phyloP scores from a whole-genome alignment of 257 asterid species.

The Nicotiana noctiflora region DNA sequence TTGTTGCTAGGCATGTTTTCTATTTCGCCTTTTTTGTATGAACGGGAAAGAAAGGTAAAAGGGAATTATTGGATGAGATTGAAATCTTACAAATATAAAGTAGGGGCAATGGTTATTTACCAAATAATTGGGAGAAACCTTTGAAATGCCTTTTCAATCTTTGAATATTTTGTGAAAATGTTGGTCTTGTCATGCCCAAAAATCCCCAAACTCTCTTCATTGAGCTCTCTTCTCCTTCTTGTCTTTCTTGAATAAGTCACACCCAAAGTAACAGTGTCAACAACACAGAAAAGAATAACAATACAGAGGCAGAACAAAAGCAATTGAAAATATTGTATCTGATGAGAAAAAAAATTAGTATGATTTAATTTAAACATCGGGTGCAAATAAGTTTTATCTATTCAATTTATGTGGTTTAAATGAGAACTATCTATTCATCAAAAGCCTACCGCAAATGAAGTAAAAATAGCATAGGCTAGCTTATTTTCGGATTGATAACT shows the following conservation, averaged over 20 bases:
- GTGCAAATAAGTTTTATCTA: no score
- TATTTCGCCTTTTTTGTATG: no score
- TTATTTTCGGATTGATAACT: no score
- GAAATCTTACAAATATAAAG: background rate
- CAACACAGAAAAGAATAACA: background rate
- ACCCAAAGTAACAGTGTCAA: background rate
- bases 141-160: constrained; percentile 1
- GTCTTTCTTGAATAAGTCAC: constrained; percentile 3
- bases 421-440: no score
- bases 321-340: no score
- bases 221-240: constrained; percentile 1
- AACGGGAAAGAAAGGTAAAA: no score
- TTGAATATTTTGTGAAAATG: background rate
- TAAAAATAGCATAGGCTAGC: no score
- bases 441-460: no score
- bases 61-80: background rate
- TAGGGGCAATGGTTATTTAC: background rate
- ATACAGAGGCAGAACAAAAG: background rate
- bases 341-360: no score
- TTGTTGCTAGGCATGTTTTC: no score
- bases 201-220: constrained; percentile 7
- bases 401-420: no score
- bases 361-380: no score
- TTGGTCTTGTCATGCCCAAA: background rate
- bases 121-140: constrained; percentile 8